Base-by-base conservation (phyloP, 1,139 yeast genomes). In the Sugiyamaella castrensis region DNA sequence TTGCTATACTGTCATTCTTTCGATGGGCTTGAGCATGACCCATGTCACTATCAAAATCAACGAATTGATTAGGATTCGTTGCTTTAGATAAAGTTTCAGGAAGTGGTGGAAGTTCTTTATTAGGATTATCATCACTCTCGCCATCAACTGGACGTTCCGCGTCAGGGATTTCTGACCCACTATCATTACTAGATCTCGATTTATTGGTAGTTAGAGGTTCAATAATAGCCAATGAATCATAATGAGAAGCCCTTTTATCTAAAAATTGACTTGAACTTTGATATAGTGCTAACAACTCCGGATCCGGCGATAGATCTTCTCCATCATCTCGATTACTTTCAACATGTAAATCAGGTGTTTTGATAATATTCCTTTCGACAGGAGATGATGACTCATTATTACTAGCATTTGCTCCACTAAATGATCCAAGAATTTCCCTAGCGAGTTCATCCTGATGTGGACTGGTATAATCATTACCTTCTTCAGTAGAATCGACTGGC, bases 221-320 rank as follows among this genome's bases (percentile, higher is more conserved):
- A 11, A 55, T 48, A 2, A 51, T 56, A 43, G 38, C 54, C 54
- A 40, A 40, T 31, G 43, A 46, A 19, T 44, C 52, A 26, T 56
- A 53, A 40, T 60, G 57, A 30, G 67, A 58, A 11, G 61, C 52
- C 8, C 69, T 68, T 10, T 68, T 57, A 12, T 56, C 46, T 36
- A 68, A 50, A 40, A 61, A 65, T 27, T 60, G 59, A 6, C 58
- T 52, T 4, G 69, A 57, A 45, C 63, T 62, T 28, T 58, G 58
- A 48, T 67, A 67, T 37, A 68, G 55, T 36, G 59, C 70, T n/a
- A 66, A 62, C 26, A 68, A 55, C 32, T 64, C 70, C 0, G 61
- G 58, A 41, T 57, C 63, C 1, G 57, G 58, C n/a, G 40, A 40
- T 13, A 46, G 44, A 15, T 48, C 52, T 12, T 52, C 55, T 10